Percentiles rank a stretch among this genome's conserved stretches.
Conservation (phyloP, 108 stramenopile genomes). For the Stephanodiscus triporus region DNA sequence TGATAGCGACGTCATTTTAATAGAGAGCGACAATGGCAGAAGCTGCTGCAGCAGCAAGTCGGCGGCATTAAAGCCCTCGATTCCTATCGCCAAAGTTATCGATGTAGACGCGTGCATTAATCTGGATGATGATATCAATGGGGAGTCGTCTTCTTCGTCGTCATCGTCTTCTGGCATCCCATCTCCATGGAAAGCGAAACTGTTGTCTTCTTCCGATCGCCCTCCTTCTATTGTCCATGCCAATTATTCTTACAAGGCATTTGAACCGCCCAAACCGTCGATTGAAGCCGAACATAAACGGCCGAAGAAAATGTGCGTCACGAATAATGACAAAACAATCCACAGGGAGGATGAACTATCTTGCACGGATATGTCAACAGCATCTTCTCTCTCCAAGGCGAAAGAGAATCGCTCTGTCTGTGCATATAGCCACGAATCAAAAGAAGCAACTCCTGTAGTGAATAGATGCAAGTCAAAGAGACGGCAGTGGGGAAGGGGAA, state of each 20-base stretch:
- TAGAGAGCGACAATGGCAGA: background rate
- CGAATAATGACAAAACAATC: background rate
- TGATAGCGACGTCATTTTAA: conserved; percentile 9
- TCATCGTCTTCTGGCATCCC: conserved; percentile 28
- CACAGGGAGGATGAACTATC: background rate
- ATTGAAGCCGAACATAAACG: background rate
- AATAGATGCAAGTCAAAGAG: conserved; percentile 3
- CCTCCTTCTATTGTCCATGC: conserved; percentile 9
- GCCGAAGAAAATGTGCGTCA: background rate
- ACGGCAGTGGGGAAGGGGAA: conserved; percentile 19
- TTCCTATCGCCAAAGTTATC: background rate
- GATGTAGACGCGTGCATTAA: conserved; percentile 5
- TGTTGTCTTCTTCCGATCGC: background rate
- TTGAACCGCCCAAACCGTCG: background rate
- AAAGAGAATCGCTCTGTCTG: background rate
- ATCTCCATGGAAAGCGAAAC: conserved; percentile 12
- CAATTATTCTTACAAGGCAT: background rate
- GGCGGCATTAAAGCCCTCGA: no score
- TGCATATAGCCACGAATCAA: background rate
- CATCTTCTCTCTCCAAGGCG: background rate
- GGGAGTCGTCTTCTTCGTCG: conserved; percentile 12
- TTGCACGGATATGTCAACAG: background rate
- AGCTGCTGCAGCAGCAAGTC: background rate
- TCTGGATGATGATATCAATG: background rate
- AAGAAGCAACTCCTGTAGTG: background rate